Base-by-base conservation (phyloP, 257 asterid species). In the Salvia miltiorrhiza region DNA sequence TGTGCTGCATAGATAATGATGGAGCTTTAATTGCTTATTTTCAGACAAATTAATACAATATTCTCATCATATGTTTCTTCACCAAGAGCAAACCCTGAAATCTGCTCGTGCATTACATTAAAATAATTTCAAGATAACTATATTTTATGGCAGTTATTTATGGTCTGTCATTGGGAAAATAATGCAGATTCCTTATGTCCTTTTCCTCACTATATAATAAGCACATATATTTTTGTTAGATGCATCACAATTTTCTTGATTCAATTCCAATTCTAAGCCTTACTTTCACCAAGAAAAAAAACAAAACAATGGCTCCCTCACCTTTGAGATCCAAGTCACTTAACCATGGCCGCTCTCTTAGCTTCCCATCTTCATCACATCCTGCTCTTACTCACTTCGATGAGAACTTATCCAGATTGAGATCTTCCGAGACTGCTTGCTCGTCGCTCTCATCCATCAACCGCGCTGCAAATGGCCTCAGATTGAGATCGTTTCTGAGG, bases 291-390 rank as follows among this genome's bases (percentile, higher is more conserved):
- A 13, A 37, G 1, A 2, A 16, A 21, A 40, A 6, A 8, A 41
- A n/a, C 21, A 56, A 43, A 37, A 2, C 14, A 75, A 80, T 80
- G 88, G 79, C 82, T 63, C 54, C 76, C 61, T 74, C 87, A 14
- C 83, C 87, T 71, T 65, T 75, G 78, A 79, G 74, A 65, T 65
- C 59, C n/a, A n/a, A n/a, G n/a, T n/a, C n/a, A n/a, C n/a, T 28
- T 21, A 72, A 63, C 14, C 83, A 80, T 48, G 80, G 76, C 63
- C 86, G 77, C 56, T 80, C 86, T 63, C 63, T 81, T 17, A 83
- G 86, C 71, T 80, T 83, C 41, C 86, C 86, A 40, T 67, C 79
- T n/a, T 10, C 7, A 20, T 70, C 74, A 45, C 78, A 50, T 3
- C 71, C 76, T 0, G 4, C 71, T 50, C 13, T 44, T 19, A 74